These are phyloP conservation scores for Diversispora epigaea DNA, from an alignment of 192 early-diverging fungal genomes.

Conservation along the genomic window DNA sequence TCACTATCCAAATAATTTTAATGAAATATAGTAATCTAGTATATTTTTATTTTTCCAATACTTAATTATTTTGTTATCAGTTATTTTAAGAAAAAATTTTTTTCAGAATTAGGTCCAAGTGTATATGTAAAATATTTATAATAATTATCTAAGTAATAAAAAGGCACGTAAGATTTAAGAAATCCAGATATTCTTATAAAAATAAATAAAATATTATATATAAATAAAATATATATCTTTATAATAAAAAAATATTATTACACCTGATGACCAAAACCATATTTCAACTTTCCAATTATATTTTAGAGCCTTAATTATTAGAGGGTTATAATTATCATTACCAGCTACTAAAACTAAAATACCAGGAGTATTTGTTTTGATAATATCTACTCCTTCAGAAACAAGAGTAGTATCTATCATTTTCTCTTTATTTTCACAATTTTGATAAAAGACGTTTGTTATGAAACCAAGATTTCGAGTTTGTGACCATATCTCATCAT, in stretches of 20 bases:
- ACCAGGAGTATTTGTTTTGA: slow-evolving; percentile 1
- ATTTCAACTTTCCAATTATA: slow-evolving; percentile 4
- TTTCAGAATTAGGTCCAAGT: background rate
- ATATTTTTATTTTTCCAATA: background rate
- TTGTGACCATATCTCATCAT: background rate
- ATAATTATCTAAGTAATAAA: slow-evolving; percentile 1
- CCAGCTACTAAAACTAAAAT: background rate
- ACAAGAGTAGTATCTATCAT: background rate
- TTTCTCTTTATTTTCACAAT: slow-evolving; percentile 11
- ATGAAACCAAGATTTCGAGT: background rate
- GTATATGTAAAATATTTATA: slow-evolving; percentile 19
- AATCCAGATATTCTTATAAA: slow-evolving; percentile 11
- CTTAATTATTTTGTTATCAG: slow-evolving; percentile 8
- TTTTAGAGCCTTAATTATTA: background rate
- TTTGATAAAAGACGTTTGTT: background rate
- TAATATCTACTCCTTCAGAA: background rate
- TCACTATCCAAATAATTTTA: slow-evolving; percentile 22
- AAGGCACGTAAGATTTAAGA: background rate
- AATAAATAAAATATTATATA: background rate
- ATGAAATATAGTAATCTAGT: slow-evolving; percentile 16
- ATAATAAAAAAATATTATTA: background rate
- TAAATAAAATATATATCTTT: too few species aligned
- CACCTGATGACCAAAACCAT: too few species aligned
- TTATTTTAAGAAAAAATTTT: slow-evolving; percentile 20
- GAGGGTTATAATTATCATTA: background rate